Conservation (phyloP, 495 filamentous ascomycete genomes). For the Gamarada debralockiae region DNA sequence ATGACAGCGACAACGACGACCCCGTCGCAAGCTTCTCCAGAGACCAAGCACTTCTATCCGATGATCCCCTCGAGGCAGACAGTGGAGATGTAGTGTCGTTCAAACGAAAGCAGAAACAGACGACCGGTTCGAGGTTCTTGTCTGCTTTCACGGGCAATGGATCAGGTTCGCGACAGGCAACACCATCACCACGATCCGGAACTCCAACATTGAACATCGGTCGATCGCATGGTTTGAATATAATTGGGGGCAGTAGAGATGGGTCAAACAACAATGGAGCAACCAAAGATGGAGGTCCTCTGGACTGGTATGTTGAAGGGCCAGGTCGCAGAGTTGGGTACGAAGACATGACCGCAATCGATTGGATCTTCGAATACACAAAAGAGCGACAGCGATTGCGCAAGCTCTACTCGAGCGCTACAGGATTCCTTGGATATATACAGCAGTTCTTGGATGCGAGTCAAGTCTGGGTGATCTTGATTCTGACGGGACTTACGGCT, state of each 20-base stretch:
- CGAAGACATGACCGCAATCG: constrained; percentile 95
- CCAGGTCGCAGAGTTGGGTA: constrained; percentile 90
- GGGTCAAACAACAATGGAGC: constrained; percentile 5
- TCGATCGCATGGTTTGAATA: constrained; percentile 11
- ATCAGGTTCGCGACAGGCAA: constrained; percentile 9
- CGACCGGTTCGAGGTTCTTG: constrained; percentile 14
- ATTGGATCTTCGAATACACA: constrained; percentile 99
- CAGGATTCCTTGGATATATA: constrained; percentile 68
- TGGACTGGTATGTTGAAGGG: constrained; percentile 90
- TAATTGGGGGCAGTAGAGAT: constrained; percentile 4
- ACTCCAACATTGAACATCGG: constrained; percentile 5
- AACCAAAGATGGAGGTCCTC: constrained; percentile 59
- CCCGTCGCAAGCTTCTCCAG: constrained; percentile 35
- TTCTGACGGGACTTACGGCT: constrained; percentile 69
- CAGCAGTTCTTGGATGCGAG: constrained; percentile 73
- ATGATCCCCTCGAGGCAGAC: constrained; percentile 49
- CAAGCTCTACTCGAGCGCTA: constrained; percentile 63
- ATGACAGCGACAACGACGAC: constrained; percentile 41
- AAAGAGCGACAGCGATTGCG: constrained; percentile 89
- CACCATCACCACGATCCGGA: constrained; percentile 17
- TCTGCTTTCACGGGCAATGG: constrained; percentile 15
- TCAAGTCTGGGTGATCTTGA: constrained; percentile 87
- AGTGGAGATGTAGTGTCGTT: constrained; percentile 64
- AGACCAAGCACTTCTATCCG: constrained; percentile 34
- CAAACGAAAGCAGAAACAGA: constrained; percentile 74